Conservation (phyloP, 306 rosid genomes). For the Prinsepia uniflora region DNA sequence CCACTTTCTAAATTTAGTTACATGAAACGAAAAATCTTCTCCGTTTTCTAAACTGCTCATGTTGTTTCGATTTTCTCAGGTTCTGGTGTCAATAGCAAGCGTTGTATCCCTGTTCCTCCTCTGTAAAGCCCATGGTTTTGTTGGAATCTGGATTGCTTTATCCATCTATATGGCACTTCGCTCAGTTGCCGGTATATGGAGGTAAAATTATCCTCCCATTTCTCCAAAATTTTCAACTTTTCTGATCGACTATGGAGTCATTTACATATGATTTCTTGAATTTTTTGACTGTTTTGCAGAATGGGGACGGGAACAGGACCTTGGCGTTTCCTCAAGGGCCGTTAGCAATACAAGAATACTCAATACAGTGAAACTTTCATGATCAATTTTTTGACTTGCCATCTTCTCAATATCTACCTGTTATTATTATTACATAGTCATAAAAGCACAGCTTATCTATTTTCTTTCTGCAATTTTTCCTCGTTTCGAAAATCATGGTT, state of each 20-base stretch:
- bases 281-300: constrained; percentile 41
- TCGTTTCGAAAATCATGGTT: no score
- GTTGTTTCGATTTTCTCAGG: constrained; percentile 32
- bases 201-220: constrained; percentile 36
- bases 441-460: not conserved
- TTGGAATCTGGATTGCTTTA: constrained; percentile 90
- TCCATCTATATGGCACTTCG: constrained; percentile 86
- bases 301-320: constrained; percentile 98
- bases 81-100: constrained; percentile 67
- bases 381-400: not conserved
- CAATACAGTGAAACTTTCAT: not conserved
- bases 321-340: constrained; percentile 63
- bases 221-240: not conserved
- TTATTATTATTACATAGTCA: not conserved
- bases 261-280: not conserved
- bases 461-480: no score
- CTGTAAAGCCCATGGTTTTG: constrained; percentile 56
- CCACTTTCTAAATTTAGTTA: no score
- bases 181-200: constrained; percentile 82
- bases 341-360: not conserved
- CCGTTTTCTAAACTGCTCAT: no score
- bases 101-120: constrained; percentile 56
- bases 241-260: not conserved
- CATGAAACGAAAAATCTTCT: no score
- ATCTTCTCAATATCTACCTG: not conserved